Conservation (phyloP, 2,329 filamentous ascomycete genomes). For the Talaromyces piceae region DNA sequence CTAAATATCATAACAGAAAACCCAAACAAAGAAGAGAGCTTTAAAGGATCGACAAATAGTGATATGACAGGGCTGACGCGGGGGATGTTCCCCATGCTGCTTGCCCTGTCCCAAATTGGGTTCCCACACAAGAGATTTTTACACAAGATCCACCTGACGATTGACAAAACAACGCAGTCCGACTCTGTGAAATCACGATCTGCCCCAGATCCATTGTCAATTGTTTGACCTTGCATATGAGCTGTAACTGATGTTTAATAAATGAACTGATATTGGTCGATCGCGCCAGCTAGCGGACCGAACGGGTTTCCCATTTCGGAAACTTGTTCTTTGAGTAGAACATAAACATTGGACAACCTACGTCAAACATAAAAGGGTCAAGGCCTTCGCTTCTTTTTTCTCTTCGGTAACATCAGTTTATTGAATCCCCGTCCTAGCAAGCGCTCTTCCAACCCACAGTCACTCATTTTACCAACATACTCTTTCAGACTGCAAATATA, state of each 20-base stretch:
- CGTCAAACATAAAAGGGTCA: conserved; percentile 10
- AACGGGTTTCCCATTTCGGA: not conserved
- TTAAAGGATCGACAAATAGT: conserved; percentile 2
- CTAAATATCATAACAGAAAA: too few relatives aligned
- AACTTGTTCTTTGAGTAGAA: not conserved
- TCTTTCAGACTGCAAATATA: not conserved
- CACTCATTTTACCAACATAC: conserved; percentile 1
- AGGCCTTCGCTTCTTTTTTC: not conserved
- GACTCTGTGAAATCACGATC: conserved; percentile 1
- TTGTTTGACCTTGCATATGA: not conserved
- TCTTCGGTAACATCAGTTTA: not conserved
- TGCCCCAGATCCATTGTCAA: not conserved
- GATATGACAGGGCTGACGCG: not conserved
- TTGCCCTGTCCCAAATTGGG: too few relatives aligned
- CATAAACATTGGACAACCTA: not conserved
- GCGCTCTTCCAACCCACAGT: conserved; percentile 6
- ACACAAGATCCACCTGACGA: too few relatives aligned
- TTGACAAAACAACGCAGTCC: too few relatives aligned
- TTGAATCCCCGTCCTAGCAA: not conserved
- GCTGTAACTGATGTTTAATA: not conserved
- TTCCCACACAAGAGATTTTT: too few relatives aligned
- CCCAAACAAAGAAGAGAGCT: not conserved
- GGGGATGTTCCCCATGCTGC: not conserved
- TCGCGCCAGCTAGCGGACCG: too few relatives aligned
- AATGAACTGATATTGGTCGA: not conserved